phyloP scores from a whole-genome alignment of 225 moss, liverwort and hornwort genomes.

The Thuidium tamariscinum region DNA sequence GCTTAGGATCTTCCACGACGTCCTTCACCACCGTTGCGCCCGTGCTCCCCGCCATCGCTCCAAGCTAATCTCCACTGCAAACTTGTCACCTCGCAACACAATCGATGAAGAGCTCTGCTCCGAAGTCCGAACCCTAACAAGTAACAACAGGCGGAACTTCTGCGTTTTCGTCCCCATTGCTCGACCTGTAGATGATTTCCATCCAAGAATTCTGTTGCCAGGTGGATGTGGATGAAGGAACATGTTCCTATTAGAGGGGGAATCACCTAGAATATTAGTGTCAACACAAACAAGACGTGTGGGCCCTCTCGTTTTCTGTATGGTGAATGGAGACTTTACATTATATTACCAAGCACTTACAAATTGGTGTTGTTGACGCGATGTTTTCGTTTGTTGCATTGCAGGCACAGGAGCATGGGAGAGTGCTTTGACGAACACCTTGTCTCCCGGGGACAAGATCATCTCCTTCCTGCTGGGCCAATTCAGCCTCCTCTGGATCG shows the following conservation, averaged over 20 bases:
- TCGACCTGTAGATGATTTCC: neutral
- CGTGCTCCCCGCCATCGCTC: constrained; percentile 23
- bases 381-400: neutral
- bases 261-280: neutral
- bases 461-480: constrained; percentile 75
- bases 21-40: constrained; percentile 17
- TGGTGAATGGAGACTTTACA: neutral
- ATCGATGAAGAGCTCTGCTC: neutral
- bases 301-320: too few species aligned
- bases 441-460: constrained; percentile 86
- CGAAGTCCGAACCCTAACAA: too few species aligned
- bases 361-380: neutral
- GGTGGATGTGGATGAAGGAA: neutral
- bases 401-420: constrained; percentile 95
- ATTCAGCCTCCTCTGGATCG: constrained; percentile 88
- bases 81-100: neutral
- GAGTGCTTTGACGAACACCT: constrained; percentile 84
- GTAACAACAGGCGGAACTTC: neutral
- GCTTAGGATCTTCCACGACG: constrained; percentile 48
- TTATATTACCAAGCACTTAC: too few species aligned
- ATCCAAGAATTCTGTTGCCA: neutral
- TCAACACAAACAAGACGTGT: too few species aligned
- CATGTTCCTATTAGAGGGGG: neutral
- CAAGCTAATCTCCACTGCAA: neutral
- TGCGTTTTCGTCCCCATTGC: too few species aligned